phyloP scores from a whole-genome alignment of 1,139 yeast species.

The Yamadazyma atmosphaerica region DNA sequence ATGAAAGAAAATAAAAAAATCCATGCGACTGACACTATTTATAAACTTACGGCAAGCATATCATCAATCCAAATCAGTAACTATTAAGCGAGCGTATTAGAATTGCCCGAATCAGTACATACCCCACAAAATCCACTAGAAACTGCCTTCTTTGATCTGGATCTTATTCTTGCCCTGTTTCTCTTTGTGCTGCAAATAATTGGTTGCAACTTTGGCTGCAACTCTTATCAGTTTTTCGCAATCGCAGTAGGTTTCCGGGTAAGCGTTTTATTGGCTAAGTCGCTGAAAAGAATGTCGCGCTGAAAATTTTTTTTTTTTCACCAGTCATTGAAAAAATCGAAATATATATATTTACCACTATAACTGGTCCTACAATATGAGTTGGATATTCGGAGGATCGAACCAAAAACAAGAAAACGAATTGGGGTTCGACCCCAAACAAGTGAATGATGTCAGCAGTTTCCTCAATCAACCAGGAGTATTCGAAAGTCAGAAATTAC shows the following conservation, averaged over 20 bases:
- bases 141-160: no score
- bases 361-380: conserved; percentile 9
- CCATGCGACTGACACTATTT: no score
- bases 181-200: not conserved
- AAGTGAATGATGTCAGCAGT: conserved; percentile 63
- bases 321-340: not conserved
- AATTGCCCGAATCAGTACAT: no score
- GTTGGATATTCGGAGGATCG: conserved; percentile 62
- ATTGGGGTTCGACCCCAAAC: conserved; percentile 68
- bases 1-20: not conserved
- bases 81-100: no score
- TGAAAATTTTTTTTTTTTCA: conserved; percentile 1
- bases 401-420: conserved; percentile 28
- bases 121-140: no score
- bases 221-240: not conserved
- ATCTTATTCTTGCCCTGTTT: no score
- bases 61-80: no score
- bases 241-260: not conserved
- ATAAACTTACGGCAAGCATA: no score
- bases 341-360: not conserved
- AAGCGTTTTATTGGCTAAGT: no score
- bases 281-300: conserved; percentile 2
- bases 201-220: conserved; percentile 1
- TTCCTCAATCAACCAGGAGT: conserved; percentile 61
- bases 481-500: conserved; percentile 73